These are phyloP conservation scores for Phytophthora megakarya DNA, from an alignment of 352 stramenopile species.

Conservation along the genomic window DNA sequence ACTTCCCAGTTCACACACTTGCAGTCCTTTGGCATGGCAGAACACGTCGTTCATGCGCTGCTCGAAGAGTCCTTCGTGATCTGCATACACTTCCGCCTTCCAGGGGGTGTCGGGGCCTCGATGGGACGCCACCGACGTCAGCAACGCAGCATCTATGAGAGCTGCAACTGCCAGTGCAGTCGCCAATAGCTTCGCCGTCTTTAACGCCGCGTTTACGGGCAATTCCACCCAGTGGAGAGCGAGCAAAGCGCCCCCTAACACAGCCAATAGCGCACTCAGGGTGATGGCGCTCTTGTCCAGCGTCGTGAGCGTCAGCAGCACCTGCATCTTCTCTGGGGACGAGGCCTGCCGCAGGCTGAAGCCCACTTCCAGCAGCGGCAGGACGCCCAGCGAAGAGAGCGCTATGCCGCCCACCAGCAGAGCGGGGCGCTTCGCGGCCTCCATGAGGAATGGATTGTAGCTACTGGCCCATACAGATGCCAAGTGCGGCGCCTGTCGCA, in stretches of 20 bases:
- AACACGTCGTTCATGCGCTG: constrained; percentile 51
- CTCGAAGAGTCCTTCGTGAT: constrained; percentile 41
- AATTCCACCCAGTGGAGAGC: constrained; percentile 35
- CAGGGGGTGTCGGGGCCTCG: constrained; percentile 35
- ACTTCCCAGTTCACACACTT: constrained; percentile 44
- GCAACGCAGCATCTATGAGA: constrained; percentile 23
- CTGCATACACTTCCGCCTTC: constrained; percentile 27
- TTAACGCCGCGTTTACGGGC: constrained; percentile 1
- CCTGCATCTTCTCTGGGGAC: constrained; percentile 16
- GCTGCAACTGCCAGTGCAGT: constrained; percentile 17
- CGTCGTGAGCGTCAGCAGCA: constrained; percentile 29
- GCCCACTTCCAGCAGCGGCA: constrained; percentile 40
- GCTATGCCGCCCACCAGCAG: constrained; percentile 29
- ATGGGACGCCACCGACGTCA: constrained; percentile 21
- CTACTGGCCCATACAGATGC: constrained; percentile 1
- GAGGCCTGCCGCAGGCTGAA: constrained; percentile 7
- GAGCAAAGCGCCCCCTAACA: constrained; percentile 29
- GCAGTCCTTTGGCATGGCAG: constrained; percentile 49
- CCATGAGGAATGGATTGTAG: constrained; percentile 25
- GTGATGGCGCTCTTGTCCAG: constrained; percentile 36
- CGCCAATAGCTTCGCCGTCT: constrained; percentile 17
- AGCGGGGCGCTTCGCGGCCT: constrained; percentile 13
- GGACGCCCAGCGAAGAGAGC: constrained; percentile 30
- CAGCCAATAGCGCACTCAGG: constrained; percentile 19
- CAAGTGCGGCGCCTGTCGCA: constrained; percentile 18